Base-by-base conservation (phyloP, 768 basidiomycete genomes). In the Gloeophyllum trabeum region DNA sequence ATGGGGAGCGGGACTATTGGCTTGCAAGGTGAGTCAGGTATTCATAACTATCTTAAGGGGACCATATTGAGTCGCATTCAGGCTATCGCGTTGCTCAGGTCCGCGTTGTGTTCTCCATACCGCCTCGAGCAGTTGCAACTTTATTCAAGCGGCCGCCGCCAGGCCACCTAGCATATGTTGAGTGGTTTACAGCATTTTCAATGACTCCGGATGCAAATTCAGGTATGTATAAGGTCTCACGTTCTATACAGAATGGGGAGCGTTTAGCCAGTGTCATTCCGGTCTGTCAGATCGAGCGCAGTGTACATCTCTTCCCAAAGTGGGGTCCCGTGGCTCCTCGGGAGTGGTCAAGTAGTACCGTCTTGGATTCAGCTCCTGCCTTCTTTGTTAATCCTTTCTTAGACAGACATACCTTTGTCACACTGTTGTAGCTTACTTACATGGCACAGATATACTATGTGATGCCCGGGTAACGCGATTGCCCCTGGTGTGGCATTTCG, bases 311-410 rank as follows among this genome's bases (percentile, higher is more conserved):
- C 0, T 25, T 34, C 22, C 44, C 48, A 1, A 30, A 41, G 12
- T 47, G 49, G 20, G 41, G 48, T 2, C 36, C 36, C 22, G 23
- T 25, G 5, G 46, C 24, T 4, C 35, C 32, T 13, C 38, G 35
- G 4, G 36, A 42, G 5, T 51, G 48, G 50, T 45, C 43, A 2
- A 41, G 36, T 20, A 30, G 19, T 13, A 51, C 20, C 14, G 48
- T 51, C 6, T 44, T 51, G 2, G 43, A 51, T 2, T 0, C 14
- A 14, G 45, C 42, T 36, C 2, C 28, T 3, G 24, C 25, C 0
- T 49, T 51, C 36, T 47, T 37, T 35, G 24, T 49, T 3, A 47
- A 44, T 30, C 6, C 40, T 2, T 46, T 49, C 26, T 4, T 35
- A 4, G 48, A 51, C 18, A 20, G 43, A 2, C 24, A 45, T 41